These are phyloP conservation scores for Ministeria vibrans DNA, from an alignment of 78 protist genomes.

Conservation along the genomic window DNA sequence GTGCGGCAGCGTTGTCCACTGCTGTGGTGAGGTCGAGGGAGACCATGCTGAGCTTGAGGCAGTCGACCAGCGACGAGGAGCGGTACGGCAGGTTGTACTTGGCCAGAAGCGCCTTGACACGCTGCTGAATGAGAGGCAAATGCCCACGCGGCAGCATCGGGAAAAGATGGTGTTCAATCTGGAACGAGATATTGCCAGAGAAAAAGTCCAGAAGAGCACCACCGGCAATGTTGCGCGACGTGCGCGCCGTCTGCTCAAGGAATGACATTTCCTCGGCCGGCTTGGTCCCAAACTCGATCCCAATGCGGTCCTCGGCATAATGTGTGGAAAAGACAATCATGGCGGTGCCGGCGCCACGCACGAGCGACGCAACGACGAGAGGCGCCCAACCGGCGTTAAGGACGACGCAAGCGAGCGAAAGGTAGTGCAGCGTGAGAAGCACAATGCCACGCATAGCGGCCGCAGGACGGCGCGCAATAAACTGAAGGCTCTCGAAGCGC, in stretches of 20 bases:
- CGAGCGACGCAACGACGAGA: background rate
- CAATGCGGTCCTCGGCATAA: constrained; percentile 21
- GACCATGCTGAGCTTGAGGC: background rate
- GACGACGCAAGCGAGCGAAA: background rate
- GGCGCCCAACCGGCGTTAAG: background rate
- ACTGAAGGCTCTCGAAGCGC: constrained; percentile 7
- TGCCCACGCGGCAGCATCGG: constrained; percentile 28
- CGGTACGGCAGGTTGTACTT: constrained; percentile 7
- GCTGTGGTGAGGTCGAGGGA: background rate
- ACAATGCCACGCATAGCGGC: background rate
- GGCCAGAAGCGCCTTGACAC: background rate
- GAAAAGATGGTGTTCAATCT: constrained; percentile 28
- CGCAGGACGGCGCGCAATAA: background rate
- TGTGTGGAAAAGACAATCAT: background rate
- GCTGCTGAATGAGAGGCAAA: constrained; percentile 17
- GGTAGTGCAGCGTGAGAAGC: background rate
- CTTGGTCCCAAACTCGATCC: too few species aligned
- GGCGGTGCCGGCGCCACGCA: constrained; percentile 11
- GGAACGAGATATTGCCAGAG: constrained; percentile 15
- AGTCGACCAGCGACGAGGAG: background rate
- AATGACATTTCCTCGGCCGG: background rate
- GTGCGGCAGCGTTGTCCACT: too few species aligned
- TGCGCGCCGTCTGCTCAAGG: constrained; percentile 7
- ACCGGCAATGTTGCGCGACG: constrained; percentile 17
- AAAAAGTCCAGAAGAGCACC: constrained; percentile 12